A percentile compares a stretch with the other conserved stretches of the same genome.
phyloP scores from a whole-genome alignment of 495 filamentous ascomycete species.

The Bacidia rubella region DNA sequence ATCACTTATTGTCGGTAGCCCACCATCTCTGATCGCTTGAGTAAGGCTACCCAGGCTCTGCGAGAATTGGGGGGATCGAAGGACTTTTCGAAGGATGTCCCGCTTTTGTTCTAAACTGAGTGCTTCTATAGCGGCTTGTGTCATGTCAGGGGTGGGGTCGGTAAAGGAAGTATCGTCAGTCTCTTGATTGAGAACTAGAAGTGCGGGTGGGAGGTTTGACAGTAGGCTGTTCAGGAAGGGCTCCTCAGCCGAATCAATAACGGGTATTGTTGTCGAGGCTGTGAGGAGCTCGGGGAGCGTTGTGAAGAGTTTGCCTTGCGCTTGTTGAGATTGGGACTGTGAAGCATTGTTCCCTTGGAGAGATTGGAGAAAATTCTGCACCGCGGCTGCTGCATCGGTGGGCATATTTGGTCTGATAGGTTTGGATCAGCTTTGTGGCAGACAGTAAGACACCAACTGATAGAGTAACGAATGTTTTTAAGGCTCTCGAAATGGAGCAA shows the following conservation, averaged over 20 bases:
- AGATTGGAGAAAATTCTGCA: constrained; percentile 80
- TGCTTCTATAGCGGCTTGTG: constrained; percentile 58
- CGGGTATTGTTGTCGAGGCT: constrained; percentile 58
- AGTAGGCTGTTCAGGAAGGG: constrained; percentile 60
- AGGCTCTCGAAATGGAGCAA: too few relatives aligned
- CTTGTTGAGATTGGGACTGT: constrained; percentile 21
- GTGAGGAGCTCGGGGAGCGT: constrained; percentile 79
- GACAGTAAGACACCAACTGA: not conserved
- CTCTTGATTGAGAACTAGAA: constrained; percentile 61
- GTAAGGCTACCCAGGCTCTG: constrained; percentile 79
- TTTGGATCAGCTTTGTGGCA: not conserved
- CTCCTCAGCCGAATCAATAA: constrained; percentile 51
- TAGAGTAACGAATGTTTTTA: too few relatives aligned
- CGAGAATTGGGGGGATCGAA: constrained; percentile 81
- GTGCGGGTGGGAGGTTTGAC: constrained; percentile 56
- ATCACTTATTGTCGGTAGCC: constrained; percentile 75
- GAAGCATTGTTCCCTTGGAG: constrained; percentile 45
- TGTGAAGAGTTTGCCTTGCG: constrained; percentile 52
- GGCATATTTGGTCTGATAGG: constrained; percentile 9
- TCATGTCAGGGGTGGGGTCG: constrained; percentile 51
- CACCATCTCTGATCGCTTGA: constrained; percentile 81
- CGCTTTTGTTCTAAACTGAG: constrained; percentile 68
- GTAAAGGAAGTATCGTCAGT: constrained; percentile 39
- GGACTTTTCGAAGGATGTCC: constrained; percentile 62
- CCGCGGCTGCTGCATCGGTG: constrained; percentile 44